These are phyloP conservation scores for Pyrrhoderma noxium DNA, from an alignment of 1,284 basidiomycete genomes.

Conservation along the genomic window DNA sequence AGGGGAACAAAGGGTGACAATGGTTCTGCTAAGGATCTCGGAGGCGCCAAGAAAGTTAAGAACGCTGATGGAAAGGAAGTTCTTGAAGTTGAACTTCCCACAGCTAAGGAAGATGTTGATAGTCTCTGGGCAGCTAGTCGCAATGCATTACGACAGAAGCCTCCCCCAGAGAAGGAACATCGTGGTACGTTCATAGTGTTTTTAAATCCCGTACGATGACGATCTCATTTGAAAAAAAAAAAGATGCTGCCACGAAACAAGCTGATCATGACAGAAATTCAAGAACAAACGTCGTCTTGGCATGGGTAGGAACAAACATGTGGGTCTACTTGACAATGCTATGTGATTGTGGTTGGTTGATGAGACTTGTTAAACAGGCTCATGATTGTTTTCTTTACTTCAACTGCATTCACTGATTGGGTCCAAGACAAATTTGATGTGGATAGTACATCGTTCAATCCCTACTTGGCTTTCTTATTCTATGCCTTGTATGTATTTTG, in stretches of 20 bases:
- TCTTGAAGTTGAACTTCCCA: slow-evolving; percentile 79
- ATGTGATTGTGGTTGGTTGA: slow-evolving; percentile 17
- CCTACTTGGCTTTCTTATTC: slow-evolving; percentile 80
- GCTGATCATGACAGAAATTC: slow-evolving; percentile 81
- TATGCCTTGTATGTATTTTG: slow-evolving; percentile 55
- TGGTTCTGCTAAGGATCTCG: slow-evolving; percentile 77
- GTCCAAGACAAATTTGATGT: slow-evolving; percentile 44
- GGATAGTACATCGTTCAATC: slow-evolving; percentile 63
- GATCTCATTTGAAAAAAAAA: neutral
- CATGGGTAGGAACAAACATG: slow-evolving; percentile 85
- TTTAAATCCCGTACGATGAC: neutral
- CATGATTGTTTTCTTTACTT: slow-evolving; percentile 80
- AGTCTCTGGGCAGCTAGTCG: slow-evolving; percentile 75
- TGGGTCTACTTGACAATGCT: slow-evolving; percentile 28
- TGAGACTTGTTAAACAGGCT: slow-evolving; percentile 33
- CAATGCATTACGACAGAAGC: slow-evolving; percentile 56
- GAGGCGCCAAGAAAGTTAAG: slow-evolving; percentile 82
- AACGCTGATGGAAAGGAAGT: slow-evolving; percentile 76
- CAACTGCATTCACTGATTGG: slow-evolving; percentile 63
- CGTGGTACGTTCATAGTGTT: slow-evolving; percentile 29
- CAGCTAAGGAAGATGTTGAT: slow-evolving; percentile 78
- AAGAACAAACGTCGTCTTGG: slow-evolving; percentile 76
- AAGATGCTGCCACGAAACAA: slow-evolving; percentile 79
- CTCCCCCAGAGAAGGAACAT: slow-evolving; percentile 68
- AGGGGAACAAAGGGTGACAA: slow-evolving; percentile 91